Evolutionary conservation across 371 early-diverging fungal genomes (phyloP), one percentile per base, ranked within the genome.

Genomic region (Neoconidiobolus thromboides): DNA sequence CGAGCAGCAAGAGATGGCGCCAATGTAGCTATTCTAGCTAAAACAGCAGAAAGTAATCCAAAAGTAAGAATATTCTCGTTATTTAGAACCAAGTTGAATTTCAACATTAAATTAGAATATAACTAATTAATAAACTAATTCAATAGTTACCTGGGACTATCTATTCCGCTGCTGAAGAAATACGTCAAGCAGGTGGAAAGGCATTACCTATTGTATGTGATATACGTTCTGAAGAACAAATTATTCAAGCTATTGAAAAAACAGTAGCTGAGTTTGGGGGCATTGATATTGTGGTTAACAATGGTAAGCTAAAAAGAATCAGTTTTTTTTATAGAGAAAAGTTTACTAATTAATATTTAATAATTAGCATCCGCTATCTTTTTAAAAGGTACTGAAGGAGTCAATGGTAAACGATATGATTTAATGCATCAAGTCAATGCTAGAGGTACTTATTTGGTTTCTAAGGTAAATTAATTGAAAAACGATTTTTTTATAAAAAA

Each of bases 341-440:
- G 26, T 26, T 26, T 14, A 5, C 36, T 7, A 49, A 12, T 12
- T 12, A 14, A 49, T 14, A 12, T 26, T 5, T 3, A 50, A 3
- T 6, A 43, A 2, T 38, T 65, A 72, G 73, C 83, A 1, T 79
- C 80, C 37, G 89, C 89, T 1, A 87, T 89, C 63, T 68, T 70
- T 54, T 67, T 85, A 61, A 82, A 80, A 9, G 64, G 76, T 60
- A 87, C 86, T 0, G 70, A 70, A 59, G 63, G 64, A 15, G 83
- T 83, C 0, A 54, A 73, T 2, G 65, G 78, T 55, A 88, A 86
- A 67, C 79, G 74, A 68, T 86, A 78, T 54, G 87, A 88, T 65
- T 68, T 89, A 63, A 89, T 89, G 89, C 77, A 83, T 68, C 67
- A 70, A 54, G 74, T 89, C 71, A 89, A 89, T 65, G 78, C 78